A percentile compares a stretch with the other conserved stretches of the same genome.
Evolutionary conservation across 345 rosid species (phyloP).

Genomic region (Aquilaria sinensis): DNA sequence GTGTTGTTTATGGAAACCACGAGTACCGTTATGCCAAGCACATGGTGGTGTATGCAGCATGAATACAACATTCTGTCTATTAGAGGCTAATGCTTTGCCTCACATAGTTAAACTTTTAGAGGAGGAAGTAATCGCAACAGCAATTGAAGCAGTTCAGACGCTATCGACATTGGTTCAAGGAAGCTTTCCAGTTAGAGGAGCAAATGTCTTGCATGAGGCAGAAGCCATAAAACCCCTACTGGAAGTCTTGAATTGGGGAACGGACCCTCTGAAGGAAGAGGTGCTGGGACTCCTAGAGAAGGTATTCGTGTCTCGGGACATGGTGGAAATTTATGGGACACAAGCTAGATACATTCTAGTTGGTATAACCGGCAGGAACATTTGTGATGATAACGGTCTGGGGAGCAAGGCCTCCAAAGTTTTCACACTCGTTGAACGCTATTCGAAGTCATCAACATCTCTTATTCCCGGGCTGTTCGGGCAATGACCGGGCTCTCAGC

Average conservation of each 20-base stretch:
- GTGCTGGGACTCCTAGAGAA: constrained; percentile 47
- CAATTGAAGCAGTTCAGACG: constrained; percentile 54
- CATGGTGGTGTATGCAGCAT: constrained; percentile 51
- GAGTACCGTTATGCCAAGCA: constrained; percentile 32
- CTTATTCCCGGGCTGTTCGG: constrained; percentile 41
- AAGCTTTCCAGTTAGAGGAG: constrained; percentile 31
- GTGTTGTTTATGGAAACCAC: constrained; percentile 35
- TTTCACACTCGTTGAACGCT: constrained; percentile 39
- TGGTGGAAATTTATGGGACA: constrained; percentile 51
- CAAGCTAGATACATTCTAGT: constrained; percentile 31
- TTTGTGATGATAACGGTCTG: constrained; percentile 25
- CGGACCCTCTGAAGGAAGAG: constrained; percentile 47
- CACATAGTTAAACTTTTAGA: constrained; percentile 36
- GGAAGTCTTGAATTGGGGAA: constrained; percentile 46
- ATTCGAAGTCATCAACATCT: constrained; percentile 50
- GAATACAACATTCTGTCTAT: constrained; percentile 42
- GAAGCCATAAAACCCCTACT: constrained; percentile 39
- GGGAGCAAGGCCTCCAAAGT: constrained; percentile 40
- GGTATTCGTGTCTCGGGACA: constrained; percentile 39
- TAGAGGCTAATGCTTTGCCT: constrained; percentile 45
- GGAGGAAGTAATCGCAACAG: constrained; percentile 32
- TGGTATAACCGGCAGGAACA: constrained; percentile 33
- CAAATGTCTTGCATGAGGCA: constrained; percentile 38
- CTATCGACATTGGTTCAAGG: constrained; percentile 46
- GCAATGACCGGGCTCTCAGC: background rate